Base-by-base conservation (phyloP, 768 basidiomycete species). In the Phanerodontia chrysosporium region DNA sequence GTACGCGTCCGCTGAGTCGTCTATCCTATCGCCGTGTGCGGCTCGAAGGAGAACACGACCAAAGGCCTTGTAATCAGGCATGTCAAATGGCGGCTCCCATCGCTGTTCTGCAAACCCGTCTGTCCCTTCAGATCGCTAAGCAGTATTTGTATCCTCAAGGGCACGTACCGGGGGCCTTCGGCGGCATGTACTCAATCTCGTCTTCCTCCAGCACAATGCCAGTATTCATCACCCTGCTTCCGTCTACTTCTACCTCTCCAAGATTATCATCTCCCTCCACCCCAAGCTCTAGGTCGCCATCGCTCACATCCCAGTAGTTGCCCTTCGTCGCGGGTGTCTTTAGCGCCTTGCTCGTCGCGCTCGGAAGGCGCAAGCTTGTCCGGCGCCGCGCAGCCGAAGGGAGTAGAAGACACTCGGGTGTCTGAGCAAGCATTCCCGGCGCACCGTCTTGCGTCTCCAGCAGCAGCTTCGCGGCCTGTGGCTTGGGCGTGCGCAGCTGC, bases 241-340 rank as follows among this genome's bases (percentile, higher is more conserved):
- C 52, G 24, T 5, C 35, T 2, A 14, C n/a, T 14, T 42, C 35
- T 9, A 14, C 1, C 25, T 53, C 30, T 0, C 65, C 61, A 0
- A 66, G 62, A 44, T 66, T 66, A 32, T 74, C 73, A 45, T 66
- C 70, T 10, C 55, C 62, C 12, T 61, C 52, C 6, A 39, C 52
- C 14, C 67, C 67, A 24, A 73, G 63, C 42, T 74, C 73, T 22
- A 79, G 68, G 35, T 77, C 78, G 14, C 72, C 73, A 48, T 90
- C 88, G 63, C 83, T 85, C 32, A 89, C 80, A 64, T 93, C 89
- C 90, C 90, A 93, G 58, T 87, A 83, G 62, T 84, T 78, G 2
- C 87, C 89, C 10, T 73, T 75, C 21, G 83, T 84, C 39, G 78
- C 62, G 1, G 91, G 91, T 0, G 91, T 92, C 66, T 87, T 78